Evolutionary conservation across 2,329 filamentous ascomycete genomes (phyloP).

Genomic region (Cladosporium sp.): DNA sequence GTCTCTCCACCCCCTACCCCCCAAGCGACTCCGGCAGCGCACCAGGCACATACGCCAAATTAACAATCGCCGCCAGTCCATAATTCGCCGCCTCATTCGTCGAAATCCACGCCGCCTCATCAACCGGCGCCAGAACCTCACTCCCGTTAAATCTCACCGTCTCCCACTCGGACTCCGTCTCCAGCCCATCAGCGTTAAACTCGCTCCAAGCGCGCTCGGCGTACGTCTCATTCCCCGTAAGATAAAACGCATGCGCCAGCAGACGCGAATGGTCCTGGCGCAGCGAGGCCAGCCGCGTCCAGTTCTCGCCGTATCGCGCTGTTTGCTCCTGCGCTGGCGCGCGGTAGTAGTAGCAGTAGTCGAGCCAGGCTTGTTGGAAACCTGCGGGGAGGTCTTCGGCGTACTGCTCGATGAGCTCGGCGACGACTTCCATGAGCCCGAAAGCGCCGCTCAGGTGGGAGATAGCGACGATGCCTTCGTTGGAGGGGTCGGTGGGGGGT

Average conservation of each 20-base stretch:
- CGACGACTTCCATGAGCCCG: constrained; percentile 55
- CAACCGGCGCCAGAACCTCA: constrained; percentile 44
- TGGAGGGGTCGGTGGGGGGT: constrained; percentile 50
- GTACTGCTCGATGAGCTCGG: constrained; percentile 51
- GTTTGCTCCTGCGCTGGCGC: constrained; percentile 48
- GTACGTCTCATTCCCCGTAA: constrained; percentile 43
- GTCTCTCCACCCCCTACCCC: too few relatives aligned
- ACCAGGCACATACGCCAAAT: constrained; percentile 40
- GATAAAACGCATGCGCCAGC: constrained; percentile 50
- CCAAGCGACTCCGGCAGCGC: constrained; percentile 5
- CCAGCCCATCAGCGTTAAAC: constrained; percentile 46
- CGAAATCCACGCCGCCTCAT: constrained; percentile 55
- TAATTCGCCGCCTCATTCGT: constrained; percentile 57
- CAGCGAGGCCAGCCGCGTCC: constrained; percentile 39
- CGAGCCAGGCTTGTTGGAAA: constrained; percentile 54
- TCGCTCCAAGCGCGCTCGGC: constrained; percentile 52
- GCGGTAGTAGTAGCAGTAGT: constrained; percentile 58
- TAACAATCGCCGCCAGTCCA: constrained; percentile 54
- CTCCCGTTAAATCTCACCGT: constrained; percentile 41
- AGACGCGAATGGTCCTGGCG: constrained; percentile 57
- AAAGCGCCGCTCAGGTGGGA: constrained; percentile 58
- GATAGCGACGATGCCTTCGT: constrained; percentile 49
- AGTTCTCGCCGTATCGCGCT: constrained; percentile 50
- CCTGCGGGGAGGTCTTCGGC: constrained; percentile 43
- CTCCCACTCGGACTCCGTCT: constrained; percentile 30